Percentiles rank a stretch among this genome's conserved stretches.
These are phyloP conservation scores for Tripterygium wilfordii DNA, from an alignment of 177 flowering plant genomes.

Conservation along the genomic window DNA sequence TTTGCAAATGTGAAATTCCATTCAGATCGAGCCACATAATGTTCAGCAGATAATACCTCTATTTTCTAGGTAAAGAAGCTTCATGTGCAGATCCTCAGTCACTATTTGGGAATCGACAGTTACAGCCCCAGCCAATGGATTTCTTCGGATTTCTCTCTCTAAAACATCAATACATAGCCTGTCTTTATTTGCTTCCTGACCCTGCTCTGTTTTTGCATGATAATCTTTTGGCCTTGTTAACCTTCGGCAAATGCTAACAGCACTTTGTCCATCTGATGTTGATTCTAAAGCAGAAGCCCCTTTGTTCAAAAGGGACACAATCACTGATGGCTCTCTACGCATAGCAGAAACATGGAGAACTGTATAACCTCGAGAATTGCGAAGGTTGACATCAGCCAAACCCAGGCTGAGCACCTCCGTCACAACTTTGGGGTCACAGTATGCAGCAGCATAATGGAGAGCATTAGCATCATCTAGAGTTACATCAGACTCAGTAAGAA, in stretches of 20 bases:
- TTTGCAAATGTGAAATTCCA: no score
- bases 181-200: constrained; percentile 59
- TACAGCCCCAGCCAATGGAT: constrained; percentile 32
- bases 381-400: constrained; percentile 46
- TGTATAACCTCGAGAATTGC: constrained; percentile 50
- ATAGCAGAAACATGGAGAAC: constrained; percentile 73
- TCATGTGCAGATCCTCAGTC: constrained; percentile 55
- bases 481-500: constrained; percentile 44
- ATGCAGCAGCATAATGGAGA: constrained; percentile 71
- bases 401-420: constrained; percentile 48
- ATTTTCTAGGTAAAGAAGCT: constrained; percentile 54
- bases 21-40: not conserved
- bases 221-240: constrained; percentile 73
- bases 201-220: constrained; percentile 41
- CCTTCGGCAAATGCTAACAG: constrained; percentile 54
- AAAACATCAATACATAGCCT: constrained; percentile 62
- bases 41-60: constrained; percentile 39
- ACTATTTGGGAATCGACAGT: constrained; percentile 25
- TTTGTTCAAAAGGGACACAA: constrained; percentile 45
- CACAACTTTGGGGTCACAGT: constrained; percentile 62
- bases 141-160: constrained; percentile 59
- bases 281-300: constrained; percentile 51
- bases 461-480: constrained; percentile 64
- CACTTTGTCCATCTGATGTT: constrained; percentile 51
- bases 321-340: constrained; percentile 61